These are phyloP conservation scores for Scalesia atractyloides DNA, from an alignment of 129 eudicot genomes.

Conservation along the genomic window DNA sequence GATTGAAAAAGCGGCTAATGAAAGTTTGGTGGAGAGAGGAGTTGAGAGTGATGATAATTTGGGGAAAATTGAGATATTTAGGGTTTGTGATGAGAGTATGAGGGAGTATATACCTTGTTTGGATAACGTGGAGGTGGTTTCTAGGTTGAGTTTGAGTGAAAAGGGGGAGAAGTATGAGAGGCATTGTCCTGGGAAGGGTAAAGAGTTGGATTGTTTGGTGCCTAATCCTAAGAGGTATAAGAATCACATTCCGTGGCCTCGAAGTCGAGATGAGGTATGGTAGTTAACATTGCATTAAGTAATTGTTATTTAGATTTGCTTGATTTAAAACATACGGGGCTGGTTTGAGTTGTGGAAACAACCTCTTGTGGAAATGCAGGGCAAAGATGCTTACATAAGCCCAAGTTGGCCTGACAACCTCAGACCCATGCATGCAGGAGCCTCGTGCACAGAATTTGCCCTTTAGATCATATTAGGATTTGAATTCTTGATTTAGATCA, in stretches of 20 bases:
- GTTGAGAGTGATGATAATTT: conserved; percentile 21
- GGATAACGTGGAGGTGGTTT: conserved; percentile 60
- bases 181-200: conserved; percentile 63
- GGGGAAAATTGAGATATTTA: conserved; percentile 47
- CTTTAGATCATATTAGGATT: no score
- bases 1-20: conserved; percentile 37
- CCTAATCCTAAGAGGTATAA: conserved; percentile 79
- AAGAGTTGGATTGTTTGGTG: conserved; percentile 66
- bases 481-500: no score
- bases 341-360: no score
- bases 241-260: conserved; percentile 74
- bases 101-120: conserved; percentile 75
- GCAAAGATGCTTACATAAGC: no score
- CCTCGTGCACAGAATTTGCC: no score
- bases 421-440: no score
- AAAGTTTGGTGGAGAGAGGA: conserved; percentile 23
- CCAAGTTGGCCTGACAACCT: no score
- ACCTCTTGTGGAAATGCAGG: no score
- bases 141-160: conserved; percentile 48
- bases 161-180: conserved; percentile 71
- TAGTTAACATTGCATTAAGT: background rate
- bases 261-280: conserved; percentile 74
- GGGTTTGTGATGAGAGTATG: conserved; percentile 67
- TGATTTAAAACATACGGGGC: conserved; percentile 3
- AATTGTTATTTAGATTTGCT: background rate